Percentiles rank a stretch among this genome's conserved stretches.
These are phyloP conservation scores for Nemania sp. DNA, from an alignment of 2,329 filamentous ascomycete species.

Conservation along the genomic window DNA sequence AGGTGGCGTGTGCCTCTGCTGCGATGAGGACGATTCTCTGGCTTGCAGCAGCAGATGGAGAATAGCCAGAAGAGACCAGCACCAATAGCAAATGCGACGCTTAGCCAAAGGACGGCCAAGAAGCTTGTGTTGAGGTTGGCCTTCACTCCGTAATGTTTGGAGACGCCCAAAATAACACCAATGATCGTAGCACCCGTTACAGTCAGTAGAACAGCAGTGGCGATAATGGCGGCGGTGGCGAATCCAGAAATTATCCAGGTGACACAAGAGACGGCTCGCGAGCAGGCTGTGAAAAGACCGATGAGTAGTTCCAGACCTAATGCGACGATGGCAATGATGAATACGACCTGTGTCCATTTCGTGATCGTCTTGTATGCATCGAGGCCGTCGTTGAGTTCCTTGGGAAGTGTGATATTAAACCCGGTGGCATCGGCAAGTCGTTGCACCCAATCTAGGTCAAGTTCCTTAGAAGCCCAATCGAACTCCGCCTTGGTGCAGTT, in stretches of 20 bases:
- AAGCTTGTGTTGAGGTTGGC: slow-evolving; percentile 69
- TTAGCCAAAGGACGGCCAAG: slow-evolving; percentile 77
- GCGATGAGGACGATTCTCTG: slow-evolving; percentile 52
- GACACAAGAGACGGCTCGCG: slow-evolving; percentile 76
- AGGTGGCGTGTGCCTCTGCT: slow-evolving; percentile 31
- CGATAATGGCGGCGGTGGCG: slow-evolving; percentile 57
- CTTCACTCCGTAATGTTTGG: slow-evolving; percentile 72
- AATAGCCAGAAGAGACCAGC: slow-evolving; percentile 89
- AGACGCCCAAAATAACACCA: slow-evolving; percentile 66
- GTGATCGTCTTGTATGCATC: slow-evolving; percentile 73
- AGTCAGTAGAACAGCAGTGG: slow-evolving; percentile 73
- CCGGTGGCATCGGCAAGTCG: slow-evolving; percentile 51
- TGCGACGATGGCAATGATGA: slow-evolving; percentile 71
- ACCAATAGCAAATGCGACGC: slow-evolving; percentile 73
- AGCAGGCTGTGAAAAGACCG: slow-evolving; percentile 82
- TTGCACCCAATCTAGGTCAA: slow-evolving; percentile 54
- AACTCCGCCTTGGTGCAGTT: slow-evolving; percentile 72
- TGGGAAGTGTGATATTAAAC: slow-evolving; percentile 66
- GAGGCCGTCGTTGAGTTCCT: slow-evolving; percentile 67
- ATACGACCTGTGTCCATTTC: slow-evolving; percentile 83
- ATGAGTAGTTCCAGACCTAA: slow-evolving; percentile 74
- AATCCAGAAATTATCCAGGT: slow-evolving; percentile 76
- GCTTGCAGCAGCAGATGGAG: slow-evolving; percentile 86
- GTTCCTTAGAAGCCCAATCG: slow-evolving; percentile 74
- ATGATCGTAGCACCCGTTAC: slow-evolving; percentile 72